Conservation (phyloP, 768 basidiomycete genomes). For the Wakefieldia striispora region DNA sequence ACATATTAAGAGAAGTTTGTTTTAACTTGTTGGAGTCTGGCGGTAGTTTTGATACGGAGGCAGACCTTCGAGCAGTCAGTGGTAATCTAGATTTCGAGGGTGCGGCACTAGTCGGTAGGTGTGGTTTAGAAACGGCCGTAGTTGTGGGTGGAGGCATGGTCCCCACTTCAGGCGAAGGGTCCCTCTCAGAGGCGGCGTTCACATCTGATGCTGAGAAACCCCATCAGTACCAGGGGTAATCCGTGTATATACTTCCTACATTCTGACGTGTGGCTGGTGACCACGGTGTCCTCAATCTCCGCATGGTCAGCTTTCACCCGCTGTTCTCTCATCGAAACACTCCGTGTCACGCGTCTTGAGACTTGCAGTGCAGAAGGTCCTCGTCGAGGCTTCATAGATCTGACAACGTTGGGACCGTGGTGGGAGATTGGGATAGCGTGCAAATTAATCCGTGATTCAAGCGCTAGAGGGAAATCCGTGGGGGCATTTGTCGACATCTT, state of each 20-base stretch:
- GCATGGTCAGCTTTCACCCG: conserved; percentile 1
- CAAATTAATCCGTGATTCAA: neutral
- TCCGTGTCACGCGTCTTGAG: conserved; percentile 27
- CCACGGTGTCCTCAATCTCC: neutral
- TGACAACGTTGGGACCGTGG: conserved; percentile 1
- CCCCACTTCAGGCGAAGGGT: neutral
- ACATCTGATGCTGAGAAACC: conserved; percentile 1
- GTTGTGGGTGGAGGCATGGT: conserved; percentile 4
- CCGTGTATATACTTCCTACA: neutral
- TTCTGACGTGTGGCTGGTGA: neutral
- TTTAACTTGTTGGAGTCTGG: conserved; percentile 18
- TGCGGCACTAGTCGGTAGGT: neutral
- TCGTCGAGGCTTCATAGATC: conserved; percentile 18
- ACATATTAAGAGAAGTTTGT: conserved; percentile 24
- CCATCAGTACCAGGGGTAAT: neutral
- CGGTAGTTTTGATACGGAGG: conserved; percentile 13
- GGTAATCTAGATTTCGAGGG: conserved; percentile 7
- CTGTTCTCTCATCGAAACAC: conserved; percentile 27
- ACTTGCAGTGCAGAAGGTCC: conserved; percentile 9
- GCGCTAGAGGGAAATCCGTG: neutral
- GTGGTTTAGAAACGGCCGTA: conserved; percentile 1
- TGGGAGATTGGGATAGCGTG: neutral
- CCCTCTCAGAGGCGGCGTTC: neutral
- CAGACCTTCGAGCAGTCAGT: neutral
- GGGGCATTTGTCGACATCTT: neutral